Base-by-base conservation (phyloP, 2,329 filamentous ascomycete genomes). In the Rasamsonia emersonii region DNA sequence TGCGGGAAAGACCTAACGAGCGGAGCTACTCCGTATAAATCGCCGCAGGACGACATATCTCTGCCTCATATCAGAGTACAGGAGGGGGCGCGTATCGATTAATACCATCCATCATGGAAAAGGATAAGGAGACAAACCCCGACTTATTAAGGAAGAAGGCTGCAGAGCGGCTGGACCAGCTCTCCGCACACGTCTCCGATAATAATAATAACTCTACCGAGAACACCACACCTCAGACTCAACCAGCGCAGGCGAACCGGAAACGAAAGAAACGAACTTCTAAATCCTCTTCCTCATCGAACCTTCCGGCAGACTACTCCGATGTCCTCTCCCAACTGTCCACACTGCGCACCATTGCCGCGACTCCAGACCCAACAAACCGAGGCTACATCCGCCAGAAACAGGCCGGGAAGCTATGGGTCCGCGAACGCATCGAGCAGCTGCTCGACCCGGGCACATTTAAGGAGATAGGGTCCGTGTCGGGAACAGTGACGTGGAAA, bases 401-500 rank as follows among this genome's bases (percentile, higher is more conserved):
- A 41, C 62, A 73, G 51, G 67, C 73, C 3, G 76, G 76, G 2
- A 80, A 80, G 50, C 62, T 79, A 11, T 79, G 75, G 74, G 75
- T 79, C 0, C 67, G 75, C 14, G 75, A 79, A 44, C 62, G 75
- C 3, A 70, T 79, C 11, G 62, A 71, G 4, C 58, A 67, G 18
- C 58, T 80, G n/a, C 60, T 79, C 8, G 75, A 79, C 36, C 43
- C 56, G 2, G 67, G 61, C 2, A 70, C 61, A 15, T 77, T 78
- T 40, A 59, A 62, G 11, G 75, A 79, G 51, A 66, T 79, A 5
- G 76, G 76, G 1, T 75, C 70, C 25, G 63, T 76, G 0, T 71
- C 70, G 2, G 76, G 76, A 4, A 71, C 68, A 0, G 73, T 77
- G 7, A 62, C 56, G 27, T 80, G 76, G 75, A 68, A 64, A 40